Base-by-base conservation (phyloP, 2,329 filamentous ascomycete species). In the Drechmeria coniospora region DNA sequence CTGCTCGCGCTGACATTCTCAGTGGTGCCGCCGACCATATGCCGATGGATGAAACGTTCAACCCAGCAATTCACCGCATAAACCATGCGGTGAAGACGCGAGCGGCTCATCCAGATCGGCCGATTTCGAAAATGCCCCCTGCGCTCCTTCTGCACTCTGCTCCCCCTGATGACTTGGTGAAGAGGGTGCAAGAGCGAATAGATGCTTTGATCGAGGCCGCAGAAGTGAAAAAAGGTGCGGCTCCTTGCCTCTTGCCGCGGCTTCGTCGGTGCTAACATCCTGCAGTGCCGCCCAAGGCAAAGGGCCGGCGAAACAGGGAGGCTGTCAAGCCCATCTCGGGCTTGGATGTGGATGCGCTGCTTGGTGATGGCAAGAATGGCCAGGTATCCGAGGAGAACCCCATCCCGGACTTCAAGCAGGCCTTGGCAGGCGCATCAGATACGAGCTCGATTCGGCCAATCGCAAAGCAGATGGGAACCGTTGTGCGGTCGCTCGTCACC, bases 361-460 rank as follows among this genome's bases (percentile, higher is more conserved):
- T 95, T n/a, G 66, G 68, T 25, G 68, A 63, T 25, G 56, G 55
- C 16, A 53, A 52, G 34, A 57, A 54, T 30, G 42, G 38, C 5
- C 38, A 38, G n/a, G 61, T 74, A 14, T 59, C 61, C 2, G 49
- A 67, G 0, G 65, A 77, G 8, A 95, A 95, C 37, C 73, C 86
- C 1, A 73, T 95, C 5, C 84, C 90, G 0, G 81, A 87, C 33
- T 94, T 93, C 67, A 92, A 86, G 47, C 82, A 83, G 48, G 66
- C 76, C 3, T 61, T 95, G 11, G 61, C 61, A 2, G 55, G 57
- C 2, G 64, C 77, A 0, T 63, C 70, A 6, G 65, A 74, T 16
- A 56, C 77, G 1, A 56, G 66, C 2, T 61, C 67, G 4, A 68
- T 92, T 29, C 61, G 71, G 33, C 67, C 75, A 12, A 78, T 79